Evolutionary conservation across 192 early-diverging fungal genomes (phyloP), one percentile per base, ranked within the genome.

Genomic region (Diversispora epigaea): DNA sequence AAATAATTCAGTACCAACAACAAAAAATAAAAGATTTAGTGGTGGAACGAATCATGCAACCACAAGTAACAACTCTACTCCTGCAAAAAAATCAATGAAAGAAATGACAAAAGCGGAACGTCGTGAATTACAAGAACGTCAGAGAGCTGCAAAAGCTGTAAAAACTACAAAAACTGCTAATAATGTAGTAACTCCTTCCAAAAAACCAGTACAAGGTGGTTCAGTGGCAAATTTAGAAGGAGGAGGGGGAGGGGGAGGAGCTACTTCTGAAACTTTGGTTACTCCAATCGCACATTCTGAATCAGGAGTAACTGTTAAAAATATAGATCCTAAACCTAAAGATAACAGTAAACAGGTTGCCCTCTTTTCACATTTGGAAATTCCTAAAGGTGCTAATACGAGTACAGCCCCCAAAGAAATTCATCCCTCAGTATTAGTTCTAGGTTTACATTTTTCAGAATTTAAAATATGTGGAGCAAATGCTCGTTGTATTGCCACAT

Each of bases 51-150:
- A 32, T 32, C 25, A 32, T 32, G 25, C 25, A 49, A 49, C 47
- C 7, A 49, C 47, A 49, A 49, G 47, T 49, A 49, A 49, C 3
- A 49, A 8, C 47, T 2, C 47, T 11, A 49, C 40, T 71, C 78
- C 71, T 6, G 72, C 55, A 19, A 76, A 76, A 56, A 85, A 81
- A 50, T 47, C 68, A 9, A 74, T 75, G 56, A 93, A 92, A 78
- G 81, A 90, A 49, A 90, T 94, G 92, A 95, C 93, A 25, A 96
- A 95, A 73, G 93, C 93, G 32, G 94, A 98, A 85, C 88, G 94
- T 65, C 87, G 94, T 41, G 95, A 89, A 15, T 69, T 92, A 66
- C 94, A 97, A 79, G 93, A 98, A 76, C 79, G 86, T 49, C 91
- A 95, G 80, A 85, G 91, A 44, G 89, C 88, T 32, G 25, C 25